Base-by-base conservation (phyloP, 495 filamentous ascomycete genomes). In the Cercophora sp. region DNA sequence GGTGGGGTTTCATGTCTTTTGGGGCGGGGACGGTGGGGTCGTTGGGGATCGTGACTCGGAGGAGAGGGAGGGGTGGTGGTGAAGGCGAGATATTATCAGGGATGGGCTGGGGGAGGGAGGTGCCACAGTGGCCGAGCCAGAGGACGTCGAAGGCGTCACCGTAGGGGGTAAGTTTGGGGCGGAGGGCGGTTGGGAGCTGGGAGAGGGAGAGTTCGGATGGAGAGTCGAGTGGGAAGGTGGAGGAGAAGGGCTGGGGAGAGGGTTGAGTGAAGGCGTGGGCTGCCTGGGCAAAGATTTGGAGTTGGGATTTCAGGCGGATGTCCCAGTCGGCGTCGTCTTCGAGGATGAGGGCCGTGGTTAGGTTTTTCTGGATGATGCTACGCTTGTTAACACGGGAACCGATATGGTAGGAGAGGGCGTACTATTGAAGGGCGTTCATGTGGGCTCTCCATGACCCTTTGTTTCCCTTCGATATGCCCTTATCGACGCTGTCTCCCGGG, bases 291-390 rank as follows among this genome's bases (percentile, higher is more conserved):
- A 76, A 73, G 11, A 66, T 53, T 25, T 64, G 56, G n/a, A 78
- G 59, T 52, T 77, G 76, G 0, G 48, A 34, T 25, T 74, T 74
- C 11, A 79, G 39, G 1, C 70, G 62, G 1, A 77, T 39, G 36
- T 78, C 74, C 76, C 75, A 79, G 47, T 79, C 75, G 4, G 72
- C 63, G 41, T 79, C 76, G 49, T 78, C 76, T 49, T 79, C 76
- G 5, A 78, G 48, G 20, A 79, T 73, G 2, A 79, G 54, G 1
- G 74, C 74, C 19, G 63, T 74, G 13, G 58, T 59, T 8, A 77
- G 27, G 34, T 72, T 68, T 6, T 63, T 36, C 16, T 63, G 40
- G 24, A 74, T 49, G 6, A 76, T 54, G 2, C 60, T 72, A 40
- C 2, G n/a, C n/a, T n/a, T n/a, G n/a, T n/a, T n/a, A n/a, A n/a